Evolutionary conservation across 2,329 filamentous ascomycete genomes (phyloP), one percentile per base, ranked within the genome.

Genomic region (Aspergillus jensenii): DNA sequence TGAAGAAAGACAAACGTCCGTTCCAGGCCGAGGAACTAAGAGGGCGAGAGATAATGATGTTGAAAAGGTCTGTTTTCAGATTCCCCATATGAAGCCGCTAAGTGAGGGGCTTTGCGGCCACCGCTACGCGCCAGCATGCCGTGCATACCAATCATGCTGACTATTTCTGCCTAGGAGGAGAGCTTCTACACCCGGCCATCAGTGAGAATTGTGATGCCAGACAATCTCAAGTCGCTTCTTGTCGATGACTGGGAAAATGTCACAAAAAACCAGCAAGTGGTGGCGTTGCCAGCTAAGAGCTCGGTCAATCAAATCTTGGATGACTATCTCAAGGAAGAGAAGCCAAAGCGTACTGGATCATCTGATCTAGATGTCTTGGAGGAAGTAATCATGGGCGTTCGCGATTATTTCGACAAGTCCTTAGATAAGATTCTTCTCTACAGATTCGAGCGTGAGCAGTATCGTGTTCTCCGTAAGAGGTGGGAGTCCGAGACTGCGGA

Each of bases 201-300:
- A 17, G 89, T 99, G 68, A 90, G 91, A 67, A 84, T 99, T 43
- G 83, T 88, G 50, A 87, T 98, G 63, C 92, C 95, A 0, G 95
- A 98, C 71, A 86, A 90, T 64, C 82, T 99, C 64, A 97, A 98
- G 79, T 91, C 90, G 15, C 84, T 96, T 62, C 85, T 99, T 3
- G 95, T 99, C 21, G 95, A 99, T 72, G 95, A 99, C 74, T 99
- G 95, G 95, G 95, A 99, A 75, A 96, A 97, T 68, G 87, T 99
- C 61, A 99, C 95, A 56, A 98, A 97, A 78, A 95, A 96, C 71
- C 86, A 91, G 66, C 90, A 93, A 71, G 86, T 98, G 4, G 91
- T 97, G 33, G 88, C 90, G 2, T 81, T 99, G 15, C 95, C 95
- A 0, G 88, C 91, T 47, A 81, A 83, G 27, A 85, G 88, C 52